Evolutionary conservation across 768 basidiomycete genomes (phyloP).

Genomic region (Astraeus odoratus): DNA sequence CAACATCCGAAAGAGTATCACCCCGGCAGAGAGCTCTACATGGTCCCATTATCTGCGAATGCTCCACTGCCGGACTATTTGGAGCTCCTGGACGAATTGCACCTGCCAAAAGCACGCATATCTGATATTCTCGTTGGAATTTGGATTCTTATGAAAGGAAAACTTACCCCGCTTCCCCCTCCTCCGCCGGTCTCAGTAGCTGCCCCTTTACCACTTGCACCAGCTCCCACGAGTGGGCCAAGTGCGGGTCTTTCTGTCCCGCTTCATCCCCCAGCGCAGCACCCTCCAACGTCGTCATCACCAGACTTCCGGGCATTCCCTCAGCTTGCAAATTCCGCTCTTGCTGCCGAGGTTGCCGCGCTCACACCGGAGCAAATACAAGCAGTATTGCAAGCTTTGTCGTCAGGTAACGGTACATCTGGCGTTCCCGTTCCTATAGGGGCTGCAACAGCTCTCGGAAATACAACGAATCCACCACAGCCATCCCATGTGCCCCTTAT

Average conservation of each 20-base stretch:
- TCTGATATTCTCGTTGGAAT: constrained; percentile 70
- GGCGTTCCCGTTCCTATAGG: constrained; percentile 25
- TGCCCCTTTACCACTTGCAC: constrained; percentile 11
- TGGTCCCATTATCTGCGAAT: constrained; percentile 64
- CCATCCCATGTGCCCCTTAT: constrained; percentile 13
- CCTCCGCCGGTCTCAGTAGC: constrained; percentile 12
- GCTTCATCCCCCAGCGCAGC: constrained; percentile 13
- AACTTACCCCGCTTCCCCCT: constrained; percentile 44
- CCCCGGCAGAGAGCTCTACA: constrained; percentile 82
- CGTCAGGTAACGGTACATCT: constrained; percentile 32
- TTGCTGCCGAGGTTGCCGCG: constrained; percentile 66
- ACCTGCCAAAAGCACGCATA: constrained; percentile 57
- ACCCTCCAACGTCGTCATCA: constrained; percentile 13
- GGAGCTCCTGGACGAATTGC: constrained; percentile 72
- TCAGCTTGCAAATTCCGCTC: constrained; percentile 39
- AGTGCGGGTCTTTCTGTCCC: constrained; percentile 5
- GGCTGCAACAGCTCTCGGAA: constrained; percentile 21
- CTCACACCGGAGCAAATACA: constrained; percentile 76
- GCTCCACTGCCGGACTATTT: constrained; percentile 78
- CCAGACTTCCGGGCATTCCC: constrained; percentile 26
- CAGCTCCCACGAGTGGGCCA: constrained; percentile 10
- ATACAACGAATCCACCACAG: constrained; percentile 9
- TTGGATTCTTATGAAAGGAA: constrained; percentile 82
- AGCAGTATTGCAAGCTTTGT: constrained; percentile 53
- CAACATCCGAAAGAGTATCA: constrained; percentile 61